Evolutionary conservation across 352 stramenopile species (phyloP).

Genomic region (Globisporangium okanoganense): DNA sequence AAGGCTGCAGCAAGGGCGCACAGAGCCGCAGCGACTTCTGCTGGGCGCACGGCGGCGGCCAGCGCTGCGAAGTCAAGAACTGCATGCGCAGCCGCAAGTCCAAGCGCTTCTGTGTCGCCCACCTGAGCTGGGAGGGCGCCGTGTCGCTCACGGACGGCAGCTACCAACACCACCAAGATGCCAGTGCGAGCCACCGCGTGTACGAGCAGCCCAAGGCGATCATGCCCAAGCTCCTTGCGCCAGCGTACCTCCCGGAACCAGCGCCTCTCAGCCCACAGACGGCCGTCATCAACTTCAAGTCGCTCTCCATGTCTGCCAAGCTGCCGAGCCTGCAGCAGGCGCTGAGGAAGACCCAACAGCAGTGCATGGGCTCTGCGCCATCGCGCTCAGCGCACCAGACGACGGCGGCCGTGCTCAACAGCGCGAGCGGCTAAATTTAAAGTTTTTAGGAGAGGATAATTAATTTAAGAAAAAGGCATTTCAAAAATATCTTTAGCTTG

Average conservation of each 20-base stretch:
- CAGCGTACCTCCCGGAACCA: neutral
- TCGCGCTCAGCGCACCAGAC: too few relatives aligned
- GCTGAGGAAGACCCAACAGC: conserved; percentile 28
- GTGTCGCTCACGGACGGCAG: neutral
- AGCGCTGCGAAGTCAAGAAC: conserved; percentile 53
- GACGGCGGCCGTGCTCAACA: too few relatives aligned
- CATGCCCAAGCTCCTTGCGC: conserved; percentile 20
- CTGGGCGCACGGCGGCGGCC: conserved; percentile 58
- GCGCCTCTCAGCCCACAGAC: neutral
- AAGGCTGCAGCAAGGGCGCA: conserved; percentile 43
- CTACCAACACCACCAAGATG: neutral
- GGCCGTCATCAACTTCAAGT: conserved; percentile 11
- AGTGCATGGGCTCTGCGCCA: neutral
- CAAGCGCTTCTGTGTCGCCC: conserved; percentile 57
- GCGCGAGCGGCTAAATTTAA: too few relatives aligned
- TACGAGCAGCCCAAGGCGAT: conserved; percentile 23
- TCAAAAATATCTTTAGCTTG: too few relatives aligned
- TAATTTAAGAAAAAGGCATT: too few relatives aligned
- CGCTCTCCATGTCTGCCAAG: conserved; percentile 15
- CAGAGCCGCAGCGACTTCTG: conserved; percentile 61
- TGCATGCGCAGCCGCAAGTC: conserved; percentile 64
- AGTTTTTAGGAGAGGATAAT: too few relatives aligned
- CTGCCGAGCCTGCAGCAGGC: conserved; percentile 46
- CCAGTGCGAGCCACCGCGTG: conserved; percentile 8
- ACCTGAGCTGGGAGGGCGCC: conserved; percentile 39